Base-by-base conservation (phyloP, 768 basidiomycete species). In the Termitomyces sp. region DNA sequence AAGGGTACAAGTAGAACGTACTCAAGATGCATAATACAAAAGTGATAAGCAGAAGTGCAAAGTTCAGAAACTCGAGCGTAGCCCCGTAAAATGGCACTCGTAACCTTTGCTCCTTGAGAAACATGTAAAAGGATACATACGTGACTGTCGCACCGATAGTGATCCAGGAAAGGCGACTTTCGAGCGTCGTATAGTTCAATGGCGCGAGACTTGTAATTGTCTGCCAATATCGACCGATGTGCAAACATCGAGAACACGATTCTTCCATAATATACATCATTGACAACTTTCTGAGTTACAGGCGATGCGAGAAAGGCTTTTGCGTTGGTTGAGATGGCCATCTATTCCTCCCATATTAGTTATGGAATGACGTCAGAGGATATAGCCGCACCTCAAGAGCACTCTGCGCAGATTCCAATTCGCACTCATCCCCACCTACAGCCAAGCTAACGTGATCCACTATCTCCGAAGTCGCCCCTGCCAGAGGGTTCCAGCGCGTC, bases 291-390 rank as follows among this genome's bases (percentile, higher is more conserved):
- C 71, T 98, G 96, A 3, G 93, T 87, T 24, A 97, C 81, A 0
- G 93, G 87, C 0, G 89, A 85, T 1, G 93, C 82, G 12, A 97
- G 78, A 68, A 98, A 96, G 33, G 82, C 79, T 71, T 96, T 98
- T 4, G 94, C 84, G 56, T 86, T 78, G 0, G 93, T 94, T 8
- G 89, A 84, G 66, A 98, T 92, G 3, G 94, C 94, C 83, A 97
- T 88, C 91, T 95, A 69, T 2, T 44, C 9, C 22, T 54, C 36
- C 35, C 49, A 13, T 49, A 16, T 55, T 36, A 49, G 32, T 11
- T 16, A 20, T 12, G 54, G n/a, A 18, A 56, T 24, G 32, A 40
- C n/a, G 12, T 39, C 36, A 49, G 62, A 33, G 77, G 1, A n/a
- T 28, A 16, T 28, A 16, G 7, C 20, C 86, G 49, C 54, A 94